phyloP scores from a whole-genome alignment of 352 stramenopile species.

The Phytophthora cactorum region DNA sequence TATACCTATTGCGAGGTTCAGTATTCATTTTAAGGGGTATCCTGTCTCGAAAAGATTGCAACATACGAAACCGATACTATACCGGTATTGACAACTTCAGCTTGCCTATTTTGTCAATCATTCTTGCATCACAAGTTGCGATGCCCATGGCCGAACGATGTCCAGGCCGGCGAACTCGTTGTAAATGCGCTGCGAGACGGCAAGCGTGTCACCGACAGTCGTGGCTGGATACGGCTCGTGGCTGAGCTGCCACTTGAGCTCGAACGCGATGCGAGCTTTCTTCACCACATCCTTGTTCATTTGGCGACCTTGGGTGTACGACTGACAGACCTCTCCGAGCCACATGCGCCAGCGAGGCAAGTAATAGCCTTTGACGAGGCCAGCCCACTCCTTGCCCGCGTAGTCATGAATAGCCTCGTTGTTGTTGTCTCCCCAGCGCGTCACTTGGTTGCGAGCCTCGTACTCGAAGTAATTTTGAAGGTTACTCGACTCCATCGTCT shows the following conservation, averaged over 20 bases:
- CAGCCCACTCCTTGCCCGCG: constrained; percentile 78
- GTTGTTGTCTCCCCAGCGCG: constrained; percentile 83
- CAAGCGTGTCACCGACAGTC: constrained; percentile 52
- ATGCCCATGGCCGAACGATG: constrained; percentile 12
- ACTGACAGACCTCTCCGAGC: constrained; percentile 70
- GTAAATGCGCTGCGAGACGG: constrained; percentile 62
- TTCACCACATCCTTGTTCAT: constrained; percentile 58
- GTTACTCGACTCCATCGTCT: constrained; percentile 4
- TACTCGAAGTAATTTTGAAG: constrained; percentile 78
- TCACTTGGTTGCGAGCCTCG: constrained; percentile 85
- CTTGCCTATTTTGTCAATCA: constrained; percentile 1
- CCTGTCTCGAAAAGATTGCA: too few species aligned
- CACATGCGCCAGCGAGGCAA: constrained; percentile 74
- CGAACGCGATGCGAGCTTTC: constrained; percentile 59
- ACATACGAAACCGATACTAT: neutral
- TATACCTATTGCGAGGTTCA: too few species aligned
- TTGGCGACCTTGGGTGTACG: constrained; percentile 63
- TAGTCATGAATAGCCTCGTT: constrained; percentile 77
- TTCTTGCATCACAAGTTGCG: constrained; percentile 4
- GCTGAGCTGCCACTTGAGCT: constrained; percentile 79
- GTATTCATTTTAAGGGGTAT: too few species aligned
- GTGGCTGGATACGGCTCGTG: constrained; percentile 58
- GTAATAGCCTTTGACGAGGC: constrained; percentile 75
- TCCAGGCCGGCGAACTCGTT: constrained; percentile 48
- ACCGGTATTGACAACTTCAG: constrained; percentile 22